Conservation (phyloP, 768 basidiomycete genomes). For the Russula vinacea region DNA sequence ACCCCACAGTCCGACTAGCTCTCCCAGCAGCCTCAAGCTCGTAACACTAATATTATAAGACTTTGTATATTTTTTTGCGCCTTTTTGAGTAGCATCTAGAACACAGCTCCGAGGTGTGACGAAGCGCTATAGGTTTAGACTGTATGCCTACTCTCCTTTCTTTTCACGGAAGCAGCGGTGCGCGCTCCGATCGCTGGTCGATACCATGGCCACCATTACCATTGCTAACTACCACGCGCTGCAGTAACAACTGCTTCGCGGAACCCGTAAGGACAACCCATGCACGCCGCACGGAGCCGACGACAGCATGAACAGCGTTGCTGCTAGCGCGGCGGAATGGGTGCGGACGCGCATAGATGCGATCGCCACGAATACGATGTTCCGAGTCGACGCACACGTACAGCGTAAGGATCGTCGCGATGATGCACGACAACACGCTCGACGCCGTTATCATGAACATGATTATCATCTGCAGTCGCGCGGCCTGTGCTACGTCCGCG, state of each 20-base stretch:
- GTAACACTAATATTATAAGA: no score
- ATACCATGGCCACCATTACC: neutral
- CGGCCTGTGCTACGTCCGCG: slow-evolving; percentile 78
- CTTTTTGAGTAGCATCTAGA: no score
- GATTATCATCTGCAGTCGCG: slow-evolving; percentile 86
- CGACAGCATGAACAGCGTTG: neutral
- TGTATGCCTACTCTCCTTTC: neutral
- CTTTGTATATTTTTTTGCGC: no score
- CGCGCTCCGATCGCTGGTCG: slow-evolving; percentile 8
- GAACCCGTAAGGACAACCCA: neutral
- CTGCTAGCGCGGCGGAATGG: neutral
- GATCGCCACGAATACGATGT: slow-evolving; percentile 59
- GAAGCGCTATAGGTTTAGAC: no score
- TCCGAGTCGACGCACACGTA: slow-evolving; percentile 63
- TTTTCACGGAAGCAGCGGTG: slow-evolving; percentile 6
- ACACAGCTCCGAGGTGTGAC: no score
- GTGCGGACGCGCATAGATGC: slow-evolving; percentile 45
- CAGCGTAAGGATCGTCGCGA: slow-evolving; percentile 59
- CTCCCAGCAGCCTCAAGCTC: no score
- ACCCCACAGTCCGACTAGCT: no score
- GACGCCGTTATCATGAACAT: slow-evolving; percentile 90
- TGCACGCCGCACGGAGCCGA: neutral
- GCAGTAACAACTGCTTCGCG: neutral
- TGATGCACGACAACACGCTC: slow-evolving; percentile 66
- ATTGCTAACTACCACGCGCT: neutral